Base-by-base conservation (phyloP, 192 early-diverging fungal genomes). In the Obelidium mucronatum region DNA sequence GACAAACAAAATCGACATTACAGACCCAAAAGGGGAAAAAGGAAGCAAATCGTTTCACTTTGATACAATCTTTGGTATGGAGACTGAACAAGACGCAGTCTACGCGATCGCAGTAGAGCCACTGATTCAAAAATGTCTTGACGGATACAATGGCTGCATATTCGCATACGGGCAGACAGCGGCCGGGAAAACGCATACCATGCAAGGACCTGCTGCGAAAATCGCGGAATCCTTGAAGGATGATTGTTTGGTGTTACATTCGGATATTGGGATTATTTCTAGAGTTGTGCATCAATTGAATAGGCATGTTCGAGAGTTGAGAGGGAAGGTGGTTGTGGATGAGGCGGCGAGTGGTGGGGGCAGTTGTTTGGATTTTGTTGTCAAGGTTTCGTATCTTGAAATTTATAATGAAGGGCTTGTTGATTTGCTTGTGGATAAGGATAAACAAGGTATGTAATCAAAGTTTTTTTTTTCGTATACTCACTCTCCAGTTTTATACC, bases 141-240 rank as follows among this genome's bases (percentile, higher is more conserved):
- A 83, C 33, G 81, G 81, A 61, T 79, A 74, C 67, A 85, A 84
- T 40, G 82, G 83, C 17, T 85, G 83, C 30, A 69, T 86, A 2
- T 86, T 86, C 60, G 80, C 73, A 3, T 86, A 86, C 59, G 84
- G 85, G 2, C 83, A 85, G 60, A 86, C 85, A 26, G 80, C 78
- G 3, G 67, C 76, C 54, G 85, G 85, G 4, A 86, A 86, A 67
- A 86, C 85, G 6, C 80, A 80, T 60, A 85, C 83, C 2, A 85
- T 86, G 84, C 52, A 78, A 26, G 84, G 84, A 5, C 58, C 33
- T 39, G 33, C 52, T 11, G 60, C 58, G 24, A 53, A 77, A 6
- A 24, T 52, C 8, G 40, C 48, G 28, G 70, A 80, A 48, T 69
- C 74, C 3, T 75, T 77, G 3, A 22, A 42, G 15, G 78, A 78